These are phyloP conservation scores for Magnolia changhungtana DNA, from an alignment of 164 flowering plant genomes.

Conservation along the genomic window DNA sequence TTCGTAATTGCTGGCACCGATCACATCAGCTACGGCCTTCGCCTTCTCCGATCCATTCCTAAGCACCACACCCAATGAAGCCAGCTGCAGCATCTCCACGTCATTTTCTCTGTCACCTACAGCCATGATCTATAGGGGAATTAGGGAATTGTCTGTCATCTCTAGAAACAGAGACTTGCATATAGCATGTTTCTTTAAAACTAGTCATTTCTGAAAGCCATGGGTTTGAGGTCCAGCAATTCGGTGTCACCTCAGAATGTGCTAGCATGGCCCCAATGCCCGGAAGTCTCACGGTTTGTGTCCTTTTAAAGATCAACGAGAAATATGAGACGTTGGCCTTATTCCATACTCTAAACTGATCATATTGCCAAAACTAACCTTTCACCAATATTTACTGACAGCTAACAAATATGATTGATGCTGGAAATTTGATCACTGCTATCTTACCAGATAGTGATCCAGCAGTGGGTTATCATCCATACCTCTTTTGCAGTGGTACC, in stretches of 20 bases:
- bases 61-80: constrained; percentile 78
- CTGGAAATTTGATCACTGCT: no score
- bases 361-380: no score
- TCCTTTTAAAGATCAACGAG: background rate
- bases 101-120: constrained; percentile 97
- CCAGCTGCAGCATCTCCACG: constrained; percentile 90
- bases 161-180: background rate
- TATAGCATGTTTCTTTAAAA: background rate
- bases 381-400: no score
- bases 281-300: background rate
- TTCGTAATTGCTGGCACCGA: constrained; percentile 81
- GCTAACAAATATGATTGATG: no score
- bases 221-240: background rate
- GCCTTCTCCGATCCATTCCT: constrained; percentile 86
- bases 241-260: background rate
- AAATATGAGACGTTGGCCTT: no score
- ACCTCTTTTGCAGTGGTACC: constrained; percentile 73
- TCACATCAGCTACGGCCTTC: constrained; percentile 75
- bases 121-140: constrained; percentile 65
- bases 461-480: constrained; percentile 3
- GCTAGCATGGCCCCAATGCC: no score
- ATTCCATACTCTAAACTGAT: no score
- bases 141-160: background rate
- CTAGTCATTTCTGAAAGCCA: background rate
- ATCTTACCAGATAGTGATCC: no score